These are phyloP conservation scores for Dioscorea zingiberensis DNA, from an alignment of 106 monocot species.

Conservation along the genomic window DNA sequence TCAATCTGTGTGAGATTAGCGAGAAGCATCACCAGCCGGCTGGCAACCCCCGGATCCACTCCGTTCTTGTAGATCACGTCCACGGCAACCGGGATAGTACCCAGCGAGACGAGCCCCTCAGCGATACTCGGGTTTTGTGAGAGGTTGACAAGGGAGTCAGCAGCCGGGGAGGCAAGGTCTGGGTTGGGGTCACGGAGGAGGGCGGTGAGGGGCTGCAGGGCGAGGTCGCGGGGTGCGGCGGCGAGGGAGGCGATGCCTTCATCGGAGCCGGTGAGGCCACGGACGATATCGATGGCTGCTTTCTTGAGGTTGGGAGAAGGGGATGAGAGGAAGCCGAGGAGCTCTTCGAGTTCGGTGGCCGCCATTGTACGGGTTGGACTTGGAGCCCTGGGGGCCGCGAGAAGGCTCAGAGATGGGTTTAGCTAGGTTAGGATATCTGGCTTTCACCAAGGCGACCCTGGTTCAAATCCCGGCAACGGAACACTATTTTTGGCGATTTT, in stretches of 20 bases:
- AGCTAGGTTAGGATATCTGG: too few relatives aligned
- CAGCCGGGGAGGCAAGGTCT: slow-evolving; percentile 35
- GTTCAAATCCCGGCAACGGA: too few relatives aligned
- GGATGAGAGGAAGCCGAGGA: slow-evolving; percentile 69
- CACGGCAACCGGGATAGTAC: slow-evolving; percentile 34
- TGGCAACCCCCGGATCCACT: slow-evolving; percentile 13
- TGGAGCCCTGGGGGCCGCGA: too few relatives aligned
- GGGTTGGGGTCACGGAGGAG: slow-evolving; percentile 32
- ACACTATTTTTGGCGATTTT: too few relatives aligned
- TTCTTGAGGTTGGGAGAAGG: slow-evolving; percentile 64
- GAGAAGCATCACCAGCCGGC: slow-evolving; percentile 72
- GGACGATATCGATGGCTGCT: slow-evolving; percentile 70
- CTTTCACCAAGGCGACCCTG: too few relatives aligned
- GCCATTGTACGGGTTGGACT: slow-evolving; percentile 39
- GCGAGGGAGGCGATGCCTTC: slow-evolving; percentile 50
- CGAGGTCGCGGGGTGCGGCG: slow-evolving; percentile 18
- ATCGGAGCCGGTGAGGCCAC: slow-evolving; percentile 70
- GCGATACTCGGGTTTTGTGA: slow-evolving; percentile 47
- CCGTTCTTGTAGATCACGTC: slow-evolving; percentile 44
- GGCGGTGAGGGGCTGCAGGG: slow-evolving; percentile 37
- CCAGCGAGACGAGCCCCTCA: slow-evolving; percentile 38
- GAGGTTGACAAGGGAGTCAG: slow-evolving; percentile 83
- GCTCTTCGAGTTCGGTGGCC: slow-evolving; percentile 62
- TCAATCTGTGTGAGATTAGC: slow-evolving; percentile 82
- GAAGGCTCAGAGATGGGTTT: too few relatives aligned